phyloP scores from a whole-genome alignment of 208 protist genomes.

The Kentomonas sorsogonicus region DNA sequence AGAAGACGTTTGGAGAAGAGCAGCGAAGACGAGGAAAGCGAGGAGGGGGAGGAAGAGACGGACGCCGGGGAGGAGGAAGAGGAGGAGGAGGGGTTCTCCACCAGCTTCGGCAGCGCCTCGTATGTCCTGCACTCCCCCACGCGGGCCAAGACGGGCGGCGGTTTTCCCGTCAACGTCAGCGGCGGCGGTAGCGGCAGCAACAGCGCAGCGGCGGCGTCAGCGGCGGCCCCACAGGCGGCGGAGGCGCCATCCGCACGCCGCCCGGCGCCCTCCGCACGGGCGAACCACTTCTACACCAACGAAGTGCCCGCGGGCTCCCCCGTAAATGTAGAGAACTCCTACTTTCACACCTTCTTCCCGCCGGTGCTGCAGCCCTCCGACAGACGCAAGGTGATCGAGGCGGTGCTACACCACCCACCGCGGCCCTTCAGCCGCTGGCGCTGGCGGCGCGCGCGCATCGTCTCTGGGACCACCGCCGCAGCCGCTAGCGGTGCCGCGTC shows the following conservation, averaged over 20 bases:
- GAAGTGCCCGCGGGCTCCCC: slow-evolving; percentile 1
- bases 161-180: background rate
- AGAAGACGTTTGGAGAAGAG: too few species aligned
- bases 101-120: background rate
- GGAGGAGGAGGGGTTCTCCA: too few species aligned
- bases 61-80: too few species aligned
- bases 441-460: slow-evolving; percentile 17
- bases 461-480: background rate
- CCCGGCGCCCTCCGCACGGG: background rate
- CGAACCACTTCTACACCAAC: slow-evolving; percentile 9
- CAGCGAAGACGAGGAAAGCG: too few species aligned
- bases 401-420: slow-evolving; percentile 24
- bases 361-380: slow-evolving; percentile 19
- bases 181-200: background rate
- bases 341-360: slow-evolving; percentile 52
- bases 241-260: background rate
- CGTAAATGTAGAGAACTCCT: slow-evolving; percentile 26
- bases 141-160: background rate
- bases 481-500: too few species aligned
- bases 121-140: background rate
- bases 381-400: slow-evolving; percentile 25
- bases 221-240: background rate
- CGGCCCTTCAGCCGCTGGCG: slow-evolving; percentile 27
- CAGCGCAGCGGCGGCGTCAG: background rate
- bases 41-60: too few species aligned